phyloP scores from a whole-genome alignment of 345 rosid species.

The Diplotaxis tenuifolia region DNA sequence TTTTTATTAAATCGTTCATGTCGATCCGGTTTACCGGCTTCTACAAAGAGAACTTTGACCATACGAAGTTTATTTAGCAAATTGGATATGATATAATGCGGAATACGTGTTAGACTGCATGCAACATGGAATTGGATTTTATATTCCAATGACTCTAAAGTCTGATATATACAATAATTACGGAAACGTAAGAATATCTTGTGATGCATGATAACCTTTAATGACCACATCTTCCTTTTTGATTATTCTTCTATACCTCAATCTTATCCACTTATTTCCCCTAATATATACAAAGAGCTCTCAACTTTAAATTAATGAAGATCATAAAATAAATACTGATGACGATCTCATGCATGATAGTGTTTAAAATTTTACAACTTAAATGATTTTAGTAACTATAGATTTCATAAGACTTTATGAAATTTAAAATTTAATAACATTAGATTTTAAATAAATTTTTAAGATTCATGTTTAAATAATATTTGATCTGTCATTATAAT shows the following conservation, averaged over 20 bases:
- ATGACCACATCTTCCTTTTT: constrained; percentile 28
- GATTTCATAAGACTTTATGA: too few species aligned
- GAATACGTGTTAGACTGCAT: constrained; percentile 17
- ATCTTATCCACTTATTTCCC: constrained; percentile 25
- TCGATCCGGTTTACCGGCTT: too few species aligned
- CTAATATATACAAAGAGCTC: not conserved
- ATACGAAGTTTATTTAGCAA: constrained; percentile 3
- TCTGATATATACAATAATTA: constrained; percentile 19
- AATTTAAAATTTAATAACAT: too few species aligned
- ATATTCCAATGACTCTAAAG: not conserved
- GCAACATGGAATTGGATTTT: not conserved
- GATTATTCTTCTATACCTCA: constrained; percentile 4
- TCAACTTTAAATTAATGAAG: constrained; percentile 11
- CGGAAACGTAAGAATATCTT: constrained; percentile 34
- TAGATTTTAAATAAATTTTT: too few species aligned
- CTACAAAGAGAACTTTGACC: not conserved
- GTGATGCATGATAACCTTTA: constrained; percentile 22
- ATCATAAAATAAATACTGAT: constrained; percentile 11
- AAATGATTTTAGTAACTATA: too few species aligned
- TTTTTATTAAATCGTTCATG: too few species aligned
- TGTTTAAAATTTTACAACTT: too few species aligned
- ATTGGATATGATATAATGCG: not conserved
- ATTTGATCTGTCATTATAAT: too few species aligned
- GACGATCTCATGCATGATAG: too few species aligned
- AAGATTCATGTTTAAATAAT: too few species aligned